Conservation (phyloP, 2,329 filamentous ascomycete genomes). For the Stagonosporopsis rhizophila region DNA sequence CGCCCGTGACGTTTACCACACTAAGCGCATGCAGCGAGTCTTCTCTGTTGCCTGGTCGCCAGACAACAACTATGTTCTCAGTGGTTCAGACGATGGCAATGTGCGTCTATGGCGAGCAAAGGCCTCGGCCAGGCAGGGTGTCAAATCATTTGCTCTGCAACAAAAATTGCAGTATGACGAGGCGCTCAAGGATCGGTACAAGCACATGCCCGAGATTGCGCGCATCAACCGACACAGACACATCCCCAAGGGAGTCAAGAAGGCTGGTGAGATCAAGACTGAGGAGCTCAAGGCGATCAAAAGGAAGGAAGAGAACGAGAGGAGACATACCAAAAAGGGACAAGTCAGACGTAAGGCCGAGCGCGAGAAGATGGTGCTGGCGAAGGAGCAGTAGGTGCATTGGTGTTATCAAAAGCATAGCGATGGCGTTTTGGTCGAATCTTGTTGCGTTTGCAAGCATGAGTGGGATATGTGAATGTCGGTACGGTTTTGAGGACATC, state of each 20-base stretch:
- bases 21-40: constrained; percentile 95
- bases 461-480: neutral
- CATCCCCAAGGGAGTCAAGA: constrained; percentile 91
- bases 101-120: constrained; percentile 87
- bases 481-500: neutral
- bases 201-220: constrained; percentile 94
- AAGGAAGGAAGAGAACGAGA: constrained; percentile 90
- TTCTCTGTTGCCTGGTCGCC: constrained; percentile 86
- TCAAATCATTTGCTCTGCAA: constrained; percentile 84
- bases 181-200: constrained; percentile 80
- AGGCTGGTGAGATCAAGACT: constrained; percentile 91
- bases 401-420: constrained; percentile 37
- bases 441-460: constrained; percentile 11
- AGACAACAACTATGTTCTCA: constrained; percentile 87
- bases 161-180: constrained; percentile 93
- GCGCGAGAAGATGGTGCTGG: constrained; percentile 91
- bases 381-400: constrained; percentile 62
- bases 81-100: constrained; percentile 93
- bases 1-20: constrained; percentile 93
- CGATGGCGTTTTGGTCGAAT: constrained; percentile 38
- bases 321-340: constrained; percentile 87
- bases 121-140: constrained; percentile 80
- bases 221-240: constrained; percentile 92
- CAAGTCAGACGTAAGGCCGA: constrained; percentile 75
- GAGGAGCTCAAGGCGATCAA: constrained; percentile 89